These are phyloP conservation scores for Cladorrhinum sp. DNA, from an alignment of 2,329 filamentous ascomycete species.

Conservation along the genomic window DNA sequence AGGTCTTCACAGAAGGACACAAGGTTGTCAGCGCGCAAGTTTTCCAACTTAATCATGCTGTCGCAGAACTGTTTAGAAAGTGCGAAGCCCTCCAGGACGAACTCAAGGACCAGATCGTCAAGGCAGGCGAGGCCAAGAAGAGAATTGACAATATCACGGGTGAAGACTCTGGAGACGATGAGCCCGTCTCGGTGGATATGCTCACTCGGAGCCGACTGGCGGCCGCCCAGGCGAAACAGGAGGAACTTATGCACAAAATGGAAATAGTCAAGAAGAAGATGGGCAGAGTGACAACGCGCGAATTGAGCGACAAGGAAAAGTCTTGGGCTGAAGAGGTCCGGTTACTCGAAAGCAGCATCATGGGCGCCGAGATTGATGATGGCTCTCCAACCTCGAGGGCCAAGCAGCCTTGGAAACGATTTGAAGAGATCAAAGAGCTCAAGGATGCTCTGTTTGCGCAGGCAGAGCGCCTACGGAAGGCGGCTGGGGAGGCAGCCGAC, in stretches of 20 bases:
- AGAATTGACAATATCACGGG: constrained; percentile 66
- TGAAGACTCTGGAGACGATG: constrained; percentile 52
- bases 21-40: constrained; percentile 69
- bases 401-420: constrained; percentile 53
- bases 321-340: constrained; percentile 47
- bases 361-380: constrained; percentile 31
- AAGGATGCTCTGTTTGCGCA: constrained; percentile 53
- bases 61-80: constrained; percentile 68
- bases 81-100: constrained; percentile 67
- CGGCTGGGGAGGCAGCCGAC: constrained; percentile 28
- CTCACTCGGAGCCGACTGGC: constrained; percentile 59
- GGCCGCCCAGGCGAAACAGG: constrained; percentile 53
- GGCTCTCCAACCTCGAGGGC: constrained; percentile 34
- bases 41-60: constrained; percentile 63
- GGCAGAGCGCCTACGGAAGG: constrained; percentile 43
- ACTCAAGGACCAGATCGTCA: constrained; percentile 63
- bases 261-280: constrained; percentile 55
- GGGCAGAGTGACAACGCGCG: constrained; percentile 44
- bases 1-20: constrained; percentile 70
- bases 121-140: constrained; percentile 61
- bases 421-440: constrained; percentile 54
- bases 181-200: constrained; percentile 47
- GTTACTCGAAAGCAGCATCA: constrained; percentile 40
- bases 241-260: constrained; percentile 55
- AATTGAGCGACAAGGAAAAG: constrained; percentile 61